These are phyloP conservation scores for Middelhovenomyces tepae DNA, from an alignment of 805 yeast genomes.

Conservation along the genomic window DNA sequence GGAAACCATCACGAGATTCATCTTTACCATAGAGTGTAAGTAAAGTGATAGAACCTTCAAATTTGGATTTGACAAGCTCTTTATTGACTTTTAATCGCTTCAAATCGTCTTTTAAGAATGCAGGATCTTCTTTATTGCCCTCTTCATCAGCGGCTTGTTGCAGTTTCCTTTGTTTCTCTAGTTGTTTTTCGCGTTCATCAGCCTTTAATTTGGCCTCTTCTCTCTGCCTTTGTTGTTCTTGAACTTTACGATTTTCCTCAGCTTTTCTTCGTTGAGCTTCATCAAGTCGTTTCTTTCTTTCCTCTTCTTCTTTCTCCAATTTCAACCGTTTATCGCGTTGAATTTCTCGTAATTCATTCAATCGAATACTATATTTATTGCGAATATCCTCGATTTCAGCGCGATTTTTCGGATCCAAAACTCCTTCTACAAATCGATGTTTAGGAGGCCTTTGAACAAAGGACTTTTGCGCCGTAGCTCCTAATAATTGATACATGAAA, in stretches of 20 bases:
- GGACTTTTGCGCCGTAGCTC: not conserved
- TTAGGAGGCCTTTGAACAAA: not conserved
- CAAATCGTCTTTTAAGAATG: constrained; percentile 1
- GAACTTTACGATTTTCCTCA: constrained; percentile 4
- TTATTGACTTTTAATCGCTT: not conserved
- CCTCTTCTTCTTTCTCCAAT: constrained; percentile 11
- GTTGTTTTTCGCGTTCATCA: constrained; percentile 10
- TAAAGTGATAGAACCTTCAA: not conserved
- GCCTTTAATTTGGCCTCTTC: constrained; percentile 7
- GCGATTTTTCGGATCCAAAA: constrained; percentile 2
- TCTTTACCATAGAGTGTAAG: not conserved
- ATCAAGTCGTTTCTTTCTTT: constrained; percentile 6
- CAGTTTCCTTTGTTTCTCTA: constrained; percentile 1
- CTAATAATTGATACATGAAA: not conserved
- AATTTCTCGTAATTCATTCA: constrained; percentile 10
- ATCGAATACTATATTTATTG: not conserved
- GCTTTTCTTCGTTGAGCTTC: constrained; percentile 1
- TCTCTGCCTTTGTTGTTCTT: too few relatives aligned
- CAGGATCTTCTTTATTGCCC: not conserved
- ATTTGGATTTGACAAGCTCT: not conserved
- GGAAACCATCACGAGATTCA: not conserved
- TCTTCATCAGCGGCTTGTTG: constrained; percentile 2
- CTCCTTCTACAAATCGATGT: constrained; percentile 2
- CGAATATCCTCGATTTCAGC: too few relatives aligned
- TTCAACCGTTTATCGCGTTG: constrained; percentile 13